Percentiles rank a stretch among this genome's conserved stretches.
phyloP scores from a whole-genome alignment of 2,329 filamentous ascomycete species.

The Spiromastix sp. region DNA sequence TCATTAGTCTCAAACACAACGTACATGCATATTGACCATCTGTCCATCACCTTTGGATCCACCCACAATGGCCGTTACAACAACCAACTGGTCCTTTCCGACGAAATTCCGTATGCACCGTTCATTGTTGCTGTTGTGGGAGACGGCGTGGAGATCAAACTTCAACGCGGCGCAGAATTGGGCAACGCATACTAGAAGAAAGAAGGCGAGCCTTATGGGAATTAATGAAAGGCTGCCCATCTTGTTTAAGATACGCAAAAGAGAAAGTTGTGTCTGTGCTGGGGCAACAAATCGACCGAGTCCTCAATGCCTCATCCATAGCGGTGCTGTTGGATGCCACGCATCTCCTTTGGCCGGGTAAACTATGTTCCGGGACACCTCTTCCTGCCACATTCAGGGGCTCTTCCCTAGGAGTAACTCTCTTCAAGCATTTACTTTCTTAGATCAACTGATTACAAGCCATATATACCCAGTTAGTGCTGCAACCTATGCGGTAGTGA shows the following conservation, averaged over 20 bases:
- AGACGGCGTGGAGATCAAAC: constrained; percentile 73
- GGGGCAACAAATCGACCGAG: background rate
- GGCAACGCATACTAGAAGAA: constrained; percentile 22
- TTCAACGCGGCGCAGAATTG: constrained; percentile 58
- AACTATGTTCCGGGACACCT: background rate
- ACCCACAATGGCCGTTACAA: constrained; percentile 81
- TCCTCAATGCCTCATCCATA: no score
- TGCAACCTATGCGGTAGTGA: no score
- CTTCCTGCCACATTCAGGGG: no score
- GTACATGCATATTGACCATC: constrained; percentile 85
- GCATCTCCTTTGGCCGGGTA: background rate
- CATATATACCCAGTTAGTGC: no score
- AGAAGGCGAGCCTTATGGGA: constrained; percentile 12
- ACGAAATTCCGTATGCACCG: constrained; percentile 97
- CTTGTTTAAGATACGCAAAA: no score
- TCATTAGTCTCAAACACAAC: constrained; percentile 23
- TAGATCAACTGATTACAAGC: no score
- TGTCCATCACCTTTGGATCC: constrained; percentile 88
- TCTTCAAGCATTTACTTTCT: no score
- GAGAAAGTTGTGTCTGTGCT: background rate
- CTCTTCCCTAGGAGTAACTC: no score
- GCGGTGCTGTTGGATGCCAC: background rate
- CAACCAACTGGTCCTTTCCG: constrained; percentile 79
- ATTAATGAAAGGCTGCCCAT: constrained; percentile 20
- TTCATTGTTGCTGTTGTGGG: constrained; percentile 56